Evolutionary conservation across 805 yeast genomes (phyloP).

Genomic region (Hagleromyces aurorensis): DNA sequence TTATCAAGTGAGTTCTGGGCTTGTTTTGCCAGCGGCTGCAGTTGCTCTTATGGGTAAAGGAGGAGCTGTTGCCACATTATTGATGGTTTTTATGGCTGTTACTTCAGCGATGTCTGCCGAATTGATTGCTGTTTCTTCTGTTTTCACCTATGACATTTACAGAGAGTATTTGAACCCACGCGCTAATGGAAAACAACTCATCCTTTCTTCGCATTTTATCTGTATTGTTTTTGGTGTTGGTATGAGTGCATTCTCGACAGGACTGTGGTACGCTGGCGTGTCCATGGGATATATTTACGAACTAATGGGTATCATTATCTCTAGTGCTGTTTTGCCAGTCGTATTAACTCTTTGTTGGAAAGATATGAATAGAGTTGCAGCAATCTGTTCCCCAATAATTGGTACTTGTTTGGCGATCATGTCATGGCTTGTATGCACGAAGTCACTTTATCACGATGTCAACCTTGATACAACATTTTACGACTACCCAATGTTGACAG

Average conservation of each 20-base stretch:
- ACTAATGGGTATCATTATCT: slow-evolving; percentile 82
- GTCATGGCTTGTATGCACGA: slow-evolving; percentile 54
- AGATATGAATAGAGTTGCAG: slow-evolving; percentile 62
- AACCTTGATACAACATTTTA: slow-evolving; percentile 56
- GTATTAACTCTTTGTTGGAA: slow-evolving; percentile 56
- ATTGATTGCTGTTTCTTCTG: slow-evolving; percentile 78
- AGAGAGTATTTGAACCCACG: slow-evolving; percentile 70
- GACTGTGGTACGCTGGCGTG: slow-evolving; percentile 72
- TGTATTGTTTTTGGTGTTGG: slow-evolving; percentile 52
- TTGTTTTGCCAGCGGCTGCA: slow-evolving; percentile 62
- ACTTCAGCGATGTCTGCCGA: slow-evolving; percentile 92
- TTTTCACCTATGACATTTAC: slow-evolving; percentile 80
- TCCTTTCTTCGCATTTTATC: slow-evolving; percentile 56
- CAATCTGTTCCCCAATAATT: slow-evolving; percentile 64
- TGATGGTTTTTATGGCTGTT: slow-evolving; percentile 84
- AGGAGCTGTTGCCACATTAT: slow-evolving; percentile 77
- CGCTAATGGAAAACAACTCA: slow-evolving; percentile 68
- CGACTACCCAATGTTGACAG: slow-evolving; percentile 84
- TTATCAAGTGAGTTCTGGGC: slow-evolving; percentile 72
- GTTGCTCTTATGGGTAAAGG: slow-evolving; percentile 77
- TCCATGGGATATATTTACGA: slow-evolving; percentile 84
- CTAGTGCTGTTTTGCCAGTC: slow-evolving; percentile 78
- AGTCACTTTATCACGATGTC: slow-evolving; percentile 35
- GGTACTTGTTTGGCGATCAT: slow-evolving; percentile 70
- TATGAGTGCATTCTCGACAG: slow-evolving; percentile 80